A percentile compares a stretch with the other conserved stretches of the same genome.
phyloP scores from a whole-genome alignment of 2,329 filamentous ascomycete genomes.

The Hypoxylon sp. region DNA sequence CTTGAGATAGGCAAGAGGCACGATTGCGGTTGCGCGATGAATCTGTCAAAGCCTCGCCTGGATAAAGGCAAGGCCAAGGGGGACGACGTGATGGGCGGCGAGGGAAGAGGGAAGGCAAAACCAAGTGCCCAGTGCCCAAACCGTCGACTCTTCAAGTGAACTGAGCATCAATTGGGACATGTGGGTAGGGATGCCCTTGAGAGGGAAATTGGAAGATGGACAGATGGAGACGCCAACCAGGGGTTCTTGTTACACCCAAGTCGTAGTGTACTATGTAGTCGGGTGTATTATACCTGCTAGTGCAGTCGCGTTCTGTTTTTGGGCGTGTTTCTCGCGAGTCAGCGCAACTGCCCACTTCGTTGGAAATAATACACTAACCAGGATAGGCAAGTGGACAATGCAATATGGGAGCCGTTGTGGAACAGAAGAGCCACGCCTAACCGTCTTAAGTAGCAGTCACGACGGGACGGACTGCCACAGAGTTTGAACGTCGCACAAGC shows the following conservation, averaged over 20 bases:
- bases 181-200: constrained; percentile 40
- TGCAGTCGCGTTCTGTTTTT: constrained; percentile 21
- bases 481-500: constrained; percentile 10
- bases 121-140: constrained; percentile 19
- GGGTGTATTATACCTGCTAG: constrained; percentile 18
- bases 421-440: constrained; percentile 2
- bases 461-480: constrained; percentile 28
- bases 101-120: constrained; percentile 33
- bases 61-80: constrained; percentile 35
- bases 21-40: constrained; percentile 17
- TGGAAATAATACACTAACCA: constrained; percentile 9
- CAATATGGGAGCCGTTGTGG: constrained; percentile 16
- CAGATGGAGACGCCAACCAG: constrained; percentile 43
- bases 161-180: constrained; percentile 37
- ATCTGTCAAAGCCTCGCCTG: constrained; percentile 30
- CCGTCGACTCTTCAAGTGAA: constrained; percentile 29
- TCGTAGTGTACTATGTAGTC: too few species aligned
- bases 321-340: constrained; percentile 15
- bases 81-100: constrained; percentile 37
- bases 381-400: constrained; percentile 9
- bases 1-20: constrained; percentile 10
- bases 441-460: constrained; percentile 17
- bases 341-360: constrained; percentile 22
- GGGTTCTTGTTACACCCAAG: constrained; percentile 32
- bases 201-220: constrained; percentile 45